Evolutionary conservation across 1,284 basidiomycete species (phyloP).

Genomic region (Ganoderma boninense): DNA sequence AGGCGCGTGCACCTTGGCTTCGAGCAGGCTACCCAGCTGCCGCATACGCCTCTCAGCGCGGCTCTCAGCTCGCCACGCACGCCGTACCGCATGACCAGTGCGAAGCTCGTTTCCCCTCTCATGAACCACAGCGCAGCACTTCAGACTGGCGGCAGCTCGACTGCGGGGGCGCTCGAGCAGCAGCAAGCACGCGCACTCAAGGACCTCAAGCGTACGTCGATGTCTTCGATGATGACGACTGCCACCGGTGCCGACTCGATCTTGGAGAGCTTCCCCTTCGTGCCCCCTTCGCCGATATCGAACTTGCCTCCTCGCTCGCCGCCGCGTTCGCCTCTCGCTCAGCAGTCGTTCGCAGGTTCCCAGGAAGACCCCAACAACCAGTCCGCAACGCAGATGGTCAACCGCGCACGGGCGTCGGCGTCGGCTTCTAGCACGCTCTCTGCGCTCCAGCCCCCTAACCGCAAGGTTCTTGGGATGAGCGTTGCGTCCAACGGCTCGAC

Average conservation of each 20-base stretch:
- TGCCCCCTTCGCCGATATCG: conserved; percentile 84
- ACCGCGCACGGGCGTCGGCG: conserved; percentile 33
- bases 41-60: conserved; percentile 40
- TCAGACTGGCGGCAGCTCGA: conserved; percentile 31
- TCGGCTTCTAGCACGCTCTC: conserved; percentile 25
- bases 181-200: conserved; percentile 68
- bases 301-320: conserved; percentile 77
- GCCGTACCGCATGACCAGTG: conserved; percentile 68
- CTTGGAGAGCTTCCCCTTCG: conserved; percentile 84
- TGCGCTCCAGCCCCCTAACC: conserved; percentile 46
- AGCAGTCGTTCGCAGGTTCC: conserved; percentile 55
- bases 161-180: conserved; percentile 55
- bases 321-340: conserved; percentile 71
- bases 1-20: conserved; percentile 70
- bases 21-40: conserved; percentile 38
- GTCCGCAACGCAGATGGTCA: conserved; percentile 41
- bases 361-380: conserved; percentile 26
- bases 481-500: conserved; percentile 77
- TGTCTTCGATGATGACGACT: conserved; percentile 68
- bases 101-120: conserved; percentile 60
- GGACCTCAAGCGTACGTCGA: conserved; percentile 65
- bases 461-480: conserved; percentile 70
- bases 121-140: conserved; percentile 37
- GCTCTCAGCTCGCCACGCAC: conserved; percentile 48
- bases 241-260: conserved; percentile 81